phyloP scores from a whole-genome alignment of 202 grass and related monocot species.

The Tripidium arundinaceum region DNA sequence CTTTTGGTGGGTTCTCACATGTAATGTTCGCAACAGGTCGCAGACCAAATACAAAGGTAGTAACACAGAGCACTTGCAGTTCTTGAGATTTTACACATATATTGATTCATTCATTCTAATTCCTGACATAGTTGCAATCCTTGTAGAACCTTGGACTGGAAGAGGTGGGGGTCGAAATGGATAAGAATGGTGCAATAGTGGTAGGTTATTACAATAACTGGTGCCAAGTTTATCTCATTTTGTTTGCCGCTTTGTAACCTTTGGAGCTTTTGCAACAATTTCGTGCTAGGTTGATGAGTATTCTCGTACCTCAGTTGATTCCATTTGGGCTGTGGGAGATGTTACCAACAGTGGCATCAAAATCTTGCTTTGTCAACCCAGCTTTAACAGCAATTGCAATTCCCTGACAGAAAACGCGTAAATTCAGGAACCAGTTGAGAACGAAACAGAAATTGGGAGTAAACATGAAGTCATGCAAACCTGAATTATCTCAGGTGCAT shows the following conservation, averaged over 20 bases:
- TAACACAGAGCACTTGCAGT: no score
- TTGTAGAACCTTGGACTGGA: slow-evolving; percentile 85
- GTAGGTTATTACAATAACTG: slow-evolving; percentile 20
- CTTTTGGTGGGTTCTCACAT: background rate
- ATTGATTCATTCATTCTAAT: no score
- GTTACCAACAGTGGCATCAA: slow-evolving; percentile 88
- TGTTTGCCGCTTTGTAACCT: background rate
- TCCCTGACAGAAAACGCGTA: slow-evolving; percentile 46
- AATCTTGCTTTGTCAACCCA: slow-evolving; percentile 83
- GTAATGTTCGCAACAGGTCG: background rate
- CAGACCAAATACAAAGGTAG: slow-evolving; percentile 32
- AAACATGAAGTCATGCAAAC: slow-evolving; percentile 33
- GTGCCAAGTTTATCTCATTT: background rate
- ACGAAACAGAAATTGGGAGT: slow-evolving; percentile 15
- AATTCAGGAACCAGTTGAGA: background rate
- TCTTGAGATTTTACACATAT: background rate
- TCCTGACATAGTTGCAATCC: background rate
- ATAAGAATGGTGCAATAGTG: slow-evolving; percentile 63
- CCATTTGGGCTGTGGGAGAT: slow-evolving; percentile 93
- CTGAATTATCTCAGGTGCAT: slow-evolving; percentile 93
- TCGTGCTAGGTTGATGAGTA: slow-evolving; percentile 71
- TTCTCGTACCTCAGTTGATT: slow-evolving; percentile 75
- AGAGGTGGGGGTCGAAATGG: slow-evolving; percentile 70
- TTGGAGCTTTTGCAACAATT: no score
- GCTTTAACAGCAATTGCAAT: slow-evolving; percentile 94